These are phyloP conservation scores for Colletotrichum sp. DNA, from an alignment of 2,329 filamentous ascomycete species.

Conservation along the genomic window DNA sequence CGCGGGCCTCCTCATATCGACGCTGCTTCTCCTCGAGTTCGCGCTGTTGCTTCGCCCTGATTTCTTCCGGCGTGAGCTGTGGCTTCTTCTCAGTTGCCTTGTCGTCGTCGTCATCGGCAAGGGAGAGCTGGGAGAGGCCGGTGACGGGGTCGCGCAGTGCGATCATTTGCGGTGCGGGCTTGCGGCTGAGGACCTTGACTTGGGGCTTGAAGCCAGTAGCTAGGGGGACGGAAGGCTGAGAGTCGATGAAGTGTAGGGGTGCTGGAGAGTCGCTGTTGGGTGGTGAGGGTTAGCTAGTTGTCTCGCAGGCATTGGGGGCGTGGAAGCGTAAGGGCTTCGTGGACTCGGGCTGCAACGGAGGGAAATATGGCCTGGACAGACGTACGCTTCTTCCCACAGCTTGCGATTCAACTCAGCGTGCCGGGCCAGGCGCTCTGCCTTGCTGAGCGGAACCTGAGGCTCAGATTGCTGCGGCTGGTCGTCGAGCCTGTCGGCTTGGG, in stretches of 20 bases:
- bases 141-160: conserved; percentile 61
- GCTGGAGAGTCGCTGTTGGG: conserved; percentile 71
- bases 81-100: conserved; percentile 64
- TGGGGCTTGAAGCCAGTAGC: conserved; percentile 78
- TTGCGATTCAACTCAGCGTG: conserved; percentile 85
- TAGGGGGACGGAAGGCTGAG: conserved; percentile 66
- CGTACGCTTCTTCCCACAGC: conserved; percentile 89
- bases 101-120: conserved; percentile 66
- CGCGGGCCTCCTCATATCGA: conserved; percentile 86
- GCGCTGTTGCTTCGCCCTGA: conserved; percentile 76
- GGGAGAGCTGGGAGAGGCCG: conserved; percentile 49
- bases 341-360: background rate
- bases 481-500: conserved; percentile 67
- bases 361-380: conserved; percentile 14
- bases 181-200: conserved; percentile 85
- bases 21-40: conserved; percentile 90
- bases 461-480: conserved; percentile 39
- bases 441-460: conserved; percentile 58
- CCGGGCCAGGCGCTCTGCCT: conserved; percentile 77
- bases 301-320: background rate
- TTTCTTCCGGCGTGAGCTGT: conserved; percentile 75
- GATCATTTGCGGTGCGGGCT: conserved; percentile 67
- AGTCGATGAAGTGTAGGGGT: conserved; percentile 77
- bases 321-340: background rate
- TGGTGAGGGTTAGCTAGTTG: background rate